Evolutionary conservation across 2,329 filamentous ascomycete species (phyloP).

Genomic region (Ascochyta pisi): DNA sequence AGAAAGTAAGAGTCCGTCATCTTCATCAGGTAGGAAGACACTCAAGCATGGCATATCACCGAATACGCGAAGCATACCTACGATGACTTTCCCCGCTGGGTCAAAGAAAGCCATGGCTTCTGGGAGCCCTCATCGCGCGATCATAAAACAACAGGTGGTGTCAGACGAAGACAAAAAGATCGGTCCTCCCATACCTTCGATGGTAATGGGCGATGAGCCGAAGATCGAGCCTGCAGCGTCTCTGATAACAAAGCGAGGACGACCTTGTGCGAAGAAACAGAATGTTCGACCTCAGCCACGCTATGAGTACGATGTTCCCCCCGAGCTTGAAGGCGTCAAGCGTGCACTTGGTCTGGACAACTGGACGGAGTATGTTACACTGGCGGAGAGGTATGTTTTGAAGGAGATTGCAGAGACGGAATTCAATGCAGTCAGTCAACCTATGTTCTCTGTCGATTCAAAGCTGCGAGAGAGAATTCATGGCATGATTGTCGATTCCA

Average conservation of each 20-base stretch:
- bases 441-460: slow-evolving; percentile 14
- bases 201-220: neutral
- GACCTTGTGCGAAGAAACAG: neutral
- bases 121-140: neutral
- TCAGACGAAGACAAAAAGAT: neutral
- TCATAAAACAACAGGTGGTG: neutral
- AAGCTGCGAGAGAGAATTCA: neutral
- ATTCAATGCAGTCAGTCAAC: slow-evolving; percentile 2
- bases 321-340: slow-evolving; percentile 17
- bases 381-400: slow-evolving; percentile 17
- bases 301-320: slow-evolving; percentile 14
- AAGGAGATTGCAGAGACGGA: slow-evolving; percentile 11
- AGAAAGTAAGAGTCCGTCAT: neutral
- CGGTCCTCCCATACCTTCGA: neutral
- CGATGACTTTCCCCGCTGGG: neutral
- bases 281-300: neutral
- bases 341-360: slow-evolving; percentile 22
- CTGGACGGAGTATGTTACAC: slow-evolving; percentile 24
- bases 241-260: neutral
- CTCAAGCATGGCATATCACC: neutral
- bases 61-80: neutral
- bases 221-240: neutral
- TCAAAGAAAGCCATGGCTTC: neutral
- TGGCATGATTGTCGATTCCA: neutral
- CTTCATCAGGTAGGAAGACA: neutral